Evolutionary conservation across 2,329 filamentous ascomycete genomes (phyloP), one percentile per base, ranked within the genome.

Genomic region (Fusarium sp.): DNA sequence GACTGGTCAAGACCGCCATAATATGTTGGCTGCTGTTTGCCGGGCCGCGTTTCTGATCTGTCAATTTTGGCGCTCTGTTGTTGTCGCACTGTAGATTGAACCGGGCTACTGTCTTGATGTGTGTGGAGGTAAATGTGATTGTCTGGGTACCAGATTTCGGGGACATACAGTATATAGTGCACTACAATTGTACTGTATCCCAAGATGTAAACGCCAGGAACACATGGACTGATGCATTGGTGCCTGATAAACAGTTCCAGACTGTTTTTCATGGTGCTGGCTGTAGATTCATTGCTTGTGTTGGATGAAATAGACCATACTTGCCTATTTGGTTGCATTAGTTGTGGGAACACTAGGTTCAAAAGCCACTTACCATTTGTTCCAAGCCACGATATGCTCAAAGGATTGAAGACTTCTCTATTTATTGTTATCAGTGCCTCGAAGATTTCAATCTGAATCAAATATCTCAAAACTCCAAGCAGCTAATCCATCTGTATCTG

Each of bases 21-120:
- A 10, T 23, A 0, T 19, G 8, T 8, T 11, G 16, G 33, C 47
- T 33, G 6, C 2, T 52, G 16, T 13, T 12, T 21, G 28, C 46
- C 46, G 28, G 5, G 28, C 28, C 28, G 28, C 15, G 16, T 33
- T 52, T 52, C 30, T 52, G 47, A 33, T 23, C 5, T 52, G 19
- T 52, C 47, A 2, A 9, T 19, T 25, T 33, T 52, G 1, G 6
- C 11, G 3, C 8, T 10, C 9, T 52, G n/a, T 25, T 13, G 2
- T 2, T 19, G 3, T 12, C 11, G n/a, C 47, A 23, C 47, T 33
- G 47, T 50, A n/a, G 4, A 8, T 16, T 10, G 7, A 9, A 18
- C 28, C 0, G 0, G 5, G n/a, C 15, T 16, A 4, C 6, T 6
- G 21, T 16, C n/a, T n/a, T 25, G 4, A 7, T 8, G 6, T 1